These are phyloP conservation scores for Verticillium nubilum DNA, from an alignment of 2,329 filamentous ascomycete genomes.

Conservation along the genomic window DNA sequence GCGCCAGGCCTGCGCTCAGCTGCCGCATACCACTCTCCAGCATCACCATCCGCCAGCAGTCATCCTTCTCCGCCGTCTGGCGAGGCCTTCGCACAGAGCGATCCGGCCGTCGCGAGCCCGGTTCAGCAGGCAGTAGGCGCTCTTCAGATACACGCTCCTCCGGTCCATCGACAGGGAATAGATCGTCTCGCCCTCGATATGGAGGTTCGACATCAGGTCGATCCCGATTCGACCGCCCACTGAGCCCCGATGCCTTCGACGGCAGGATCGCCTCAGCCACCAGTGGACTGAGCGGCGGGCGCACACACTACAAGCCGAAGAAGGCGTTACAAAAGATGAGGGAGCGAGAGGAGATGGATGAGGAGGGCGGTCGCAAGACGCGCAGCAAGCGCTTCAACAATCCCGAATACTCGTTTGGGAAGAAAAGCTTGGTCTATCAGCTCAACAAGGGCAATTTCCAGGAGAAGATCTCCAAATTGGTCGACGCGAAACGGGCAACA, in stretches of 20 bases:
- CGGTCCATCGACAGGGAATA: neutral
- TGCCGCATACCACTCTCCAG: neutral
- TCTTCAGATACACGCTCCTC: neutral
- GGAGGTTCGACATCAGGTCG: neutral
- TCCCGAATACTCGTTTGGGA: slow-evolving; percentile 42
- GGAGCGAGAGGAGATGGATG: slow-evolving; percentile 23
- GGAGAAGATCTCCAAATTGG: slow-evolving; percentile 16
- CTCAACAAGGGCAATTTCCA: slow-evolving; percentile 40
- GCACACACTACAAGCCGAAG: slow-evolving; percentile 37
- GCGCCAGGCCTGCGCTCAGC: neutral
- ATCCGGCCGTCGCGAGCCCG: slow-evolving; percentile 10
- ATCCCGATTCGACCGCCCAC: neutral
- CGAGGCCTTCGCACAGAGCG: slow-evolving; percentile 51
- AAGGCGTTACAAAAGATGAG: slow-evolving; percentile 44
- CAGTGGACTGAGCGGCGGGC: neutral
- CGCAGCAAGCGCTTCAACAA: slow-evolving; percentile 48
- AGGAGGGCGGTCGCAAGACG: slow-evolving; percentile 32
- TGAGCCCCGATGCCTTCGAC: neutral
- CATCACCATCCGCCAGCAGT: neutral
- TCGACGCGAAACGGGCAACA: slow-evolving; percentile 6
- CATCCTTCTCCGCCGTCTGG: slow-evolving; percentile 60
- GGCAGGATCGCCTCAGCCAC: neutral
- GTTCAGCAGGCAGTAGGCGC: neutral
- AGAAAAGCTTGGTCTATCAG: slow-evolving; percentile 50
- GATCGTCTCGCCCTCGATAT: neutral